Percentiles rank a stretch among this genome's conserved stretches.
These are phyloP conservation scores for Diplodia mutila DNA, from an alignment of 2,329 filamentous ascomycete species.

Conservation along the genomic window DNA sequence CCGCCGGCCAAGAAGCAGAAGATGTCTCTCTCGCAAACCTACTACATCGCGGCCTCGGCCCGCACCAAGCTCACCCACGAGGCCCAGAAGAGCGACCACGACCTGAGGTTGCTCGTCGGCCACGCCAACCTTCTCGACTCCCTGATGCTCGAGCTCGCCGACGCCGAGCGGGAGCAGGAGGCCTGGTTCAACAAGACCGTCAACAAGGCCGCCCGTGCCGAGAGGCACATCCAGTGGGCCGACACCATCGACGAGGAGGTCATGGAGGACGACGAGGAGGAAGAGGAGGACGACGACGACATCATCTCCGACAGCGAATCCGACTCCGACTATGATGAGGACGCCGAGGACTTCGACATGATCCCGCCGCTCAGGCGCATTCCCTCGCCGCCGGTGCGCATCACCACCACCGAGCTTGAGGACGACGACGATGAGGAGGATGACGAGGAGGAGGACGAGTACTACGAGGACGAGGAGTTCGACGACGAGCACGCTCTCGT, in stretches of 20 bases:
- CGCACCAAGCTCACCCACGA: conserved; percentile 93
- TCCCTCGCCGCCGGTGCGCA: conserved; percentile 45
- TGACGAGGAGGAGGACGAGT: conserved; percentile 48
- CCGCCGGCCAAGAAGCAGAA: conserved; percentile 67
- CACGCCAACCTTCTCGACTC: conserved; percentile 98
- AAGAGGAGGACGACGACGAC: conserved; percentile 59
- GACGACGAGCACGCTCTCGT: conserved; percentile 52
- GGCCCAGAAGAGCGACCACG: conserved; percentile 87
- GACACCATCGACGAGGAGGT: conserved; percentile 74
- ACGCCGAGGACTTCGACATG: conserved; percentile 53
- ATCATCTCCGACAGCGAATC: conserved; percentile 55
- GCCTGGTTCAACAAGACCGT: conserved; percentile 97
- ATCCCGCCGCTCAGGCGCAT: conserved; percentile 47
- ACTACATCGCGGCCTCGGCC: conserved; percentile 97
- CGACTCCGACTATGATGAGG: conserved; percentile 58
- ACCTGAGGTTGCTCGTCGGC: conserved; percentile 92
- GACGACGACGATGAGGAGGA: conserved; percentile 50
- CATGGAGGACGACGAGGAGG: conserved; percentile 71
- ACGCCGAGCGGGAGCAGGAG: conserved; percentile 94
- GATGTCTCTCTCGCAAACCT: conserved; percentile 98
- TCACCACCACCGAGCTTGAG: conserved; percentile 48
- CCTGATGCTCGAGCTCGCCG: conserved; percentile 87
- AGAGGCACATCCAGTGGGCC: conserved; percentile 85
- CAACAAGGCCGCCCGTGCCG: conserved; percentile 67
- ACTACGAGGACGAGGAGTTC: conserved; percentile 53